Evolutionary conservation across 345 rosid species (phyloP), one percentile per base, ranked within the genome.

Genomic region (Orychophragmus violaceus): DNA sequence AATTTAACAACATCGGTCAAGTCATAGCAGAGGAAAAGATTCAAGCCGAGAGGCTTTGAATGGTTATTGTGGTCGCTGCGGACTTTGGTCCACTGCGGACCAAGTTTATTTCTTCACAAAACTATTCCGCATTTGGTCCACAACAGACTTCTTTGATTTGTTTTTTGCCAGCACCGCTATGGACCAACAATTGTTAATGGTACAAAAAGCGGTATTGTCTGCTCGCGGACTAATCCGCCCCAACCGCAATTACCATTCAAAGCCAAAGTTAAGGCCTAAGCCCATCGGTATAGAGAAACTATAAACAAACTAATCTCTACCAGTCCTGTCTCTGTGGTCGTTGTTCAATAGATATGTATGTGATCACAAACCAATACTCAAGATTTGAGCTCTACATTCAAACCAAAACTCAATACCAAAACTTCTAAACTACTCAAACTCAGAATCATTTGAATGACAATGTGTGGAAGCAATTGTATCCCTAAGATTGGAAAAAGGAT

Each of bases 351-450:
- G 41, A 65, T 24, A 64, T 51, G 19, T 52, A 14, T 17, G 21
- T 65, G 51, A 66, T 21, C 13, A 30, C n/a, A 2, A 30, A 44
- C 56, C 71, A 48, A 50, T 35, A 59, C 23, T 59, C 11, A 48
- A 59, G 17, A 49, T 33, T 44, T 33, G 36, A 12, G 36, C 7
- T 22, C 10, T 36, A 69, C 28, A 18, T 68, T 45, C n/a, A 7
- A 29, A 44, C 48, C 66, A 35, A 68, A 45, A 28, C 9, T 37
- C 64, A 18, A 11, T 1, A 56, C 16, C 27, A n/a, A 19, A 12
- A 21, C 62, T 16, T 58, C 2, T 8, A 10, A 46, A 24, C 51
- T 46, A 32, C 35, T 30, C 17, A 14, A 58, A 32, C 10, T 35
- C 23, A 11, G 36, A 68, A 48, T 9, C 36, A 5, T n/a, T 3